Base-by-base conservation (phyloP, 192 early-diverging fungal species). In the Gonapodya sp. region DNA sequence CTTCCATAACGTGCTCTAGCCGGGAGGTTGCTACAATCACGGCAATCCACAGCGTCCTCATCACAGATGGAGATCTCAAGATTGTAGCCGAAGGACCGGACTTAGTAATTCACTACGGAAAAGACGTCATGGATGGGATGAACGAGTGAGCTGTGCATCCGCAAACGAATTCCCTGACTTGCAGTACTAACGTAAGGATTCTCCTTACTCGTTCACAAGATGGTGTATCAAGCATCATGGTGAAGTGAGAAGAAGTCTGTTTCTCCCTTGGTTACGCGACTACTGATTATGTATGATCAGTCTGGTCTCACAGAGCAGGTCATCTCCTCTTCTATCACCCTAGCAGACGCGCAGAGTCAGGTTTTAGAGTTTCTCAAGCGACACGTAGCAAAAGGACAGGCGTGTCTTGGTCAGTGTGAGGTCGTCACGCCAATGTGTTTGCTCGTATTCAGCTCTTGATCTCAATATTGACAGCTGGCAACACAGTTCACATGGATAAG, bases 401-500 rank as follows among this genome's bases (percentile, higher is more conserved):
- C 0, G 95, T 99, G 34, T 96, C 95, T 0, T 79, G 0, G 34
- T 79, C 35, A 0, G 32, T 78, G 1, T 1, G 0, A 73, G 30
- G 0, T 1, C n/a, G n/a, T n/a, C n/a, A 31, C 2, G 0, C 2
- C 78, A 24, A 24, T 64, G 8, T 64, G 8, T 8, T 64, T 16
- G 46, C 8, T 16, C 46, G 8, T 64, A 8, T 32, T 16, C 32
- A 34, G 34, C 75, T 31, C 2, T 78, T 78, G 14, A 14, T 14
- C 34, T n/a, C 8, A 31, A 14, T 14, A 31, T 14, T 34, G 75
- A 78, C n/a, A 78, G n/a, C 36, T 18, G 97, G 97, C 24, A 99
- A 96, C 87, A 94, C 94, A 36, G 94, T 98, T 24, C 96, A 99
- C 83, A 92, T 92, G 14, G 97, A 99, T 83, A 92, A 94, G n/a